Evolutionary conservation across 176 grass and related monocot genomes (phyloP), one percentile per base, ranked within the genome.

Genomic region (Saccharum officinarum): DNA sequence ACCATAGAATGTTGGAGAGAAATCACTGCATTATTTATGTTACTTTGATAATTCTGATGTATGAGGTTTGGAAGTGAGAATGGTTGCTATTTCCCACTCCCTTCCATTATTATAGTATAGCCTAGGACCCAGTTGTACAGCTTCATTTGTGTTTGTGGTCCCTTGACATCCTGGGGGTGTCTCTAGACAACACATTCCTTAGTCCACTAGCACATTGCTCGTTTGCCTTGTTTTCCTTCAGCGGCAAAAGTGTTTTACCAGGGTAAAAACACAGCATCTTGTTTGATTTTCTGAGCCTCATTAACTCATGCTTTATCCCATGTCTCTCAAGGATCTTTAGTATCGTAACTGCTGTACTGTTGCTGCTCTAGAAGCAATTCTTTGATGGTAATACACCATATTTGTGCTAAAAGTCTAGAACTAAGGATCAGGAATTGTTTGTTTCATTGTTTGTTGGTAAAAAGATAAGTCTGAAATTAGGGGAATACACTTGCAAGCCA

Each of bases 21-120:
- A 26, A 37, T 42, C 4, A 8, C 18, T 46, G 75, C 52, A 36
- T 50, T 72, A 71, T 64, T 64, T 34, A 64, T 86, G 57, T 33
- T 73, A 64, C 49, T 86, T 49, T 78, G 13, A 80, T 82, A 62
- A 73, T 15, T 36, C 39, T 76, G 52, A 64, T 64, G 20, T 80
- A 41, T 60, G 45, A 78, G 42, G 26, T 77, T 87, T 87, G 22
- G 22, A 84, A 84, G 65, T 34, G 65, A 44, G 34, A 55, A 17
- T 11, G 5, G 10, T 73, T 87, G 62, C 85, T 41, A 63, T 14
- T 61, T 81, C 38, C 77, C 16, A 75, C 68, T 41, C 61, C 83
- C 31, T 80, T 89, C 31, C 67, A 82, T 26, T 69, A 36, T 57
- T 69, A 37, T 59, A 82, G 37, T 84, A 71, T 75, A 63, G 81